Evolutionary conservation across 192 early-diverging fungal species (phyloP), one percentile per base, ranked within the genome.

Genomic region (Dimargaris cristalligena): DNA sequence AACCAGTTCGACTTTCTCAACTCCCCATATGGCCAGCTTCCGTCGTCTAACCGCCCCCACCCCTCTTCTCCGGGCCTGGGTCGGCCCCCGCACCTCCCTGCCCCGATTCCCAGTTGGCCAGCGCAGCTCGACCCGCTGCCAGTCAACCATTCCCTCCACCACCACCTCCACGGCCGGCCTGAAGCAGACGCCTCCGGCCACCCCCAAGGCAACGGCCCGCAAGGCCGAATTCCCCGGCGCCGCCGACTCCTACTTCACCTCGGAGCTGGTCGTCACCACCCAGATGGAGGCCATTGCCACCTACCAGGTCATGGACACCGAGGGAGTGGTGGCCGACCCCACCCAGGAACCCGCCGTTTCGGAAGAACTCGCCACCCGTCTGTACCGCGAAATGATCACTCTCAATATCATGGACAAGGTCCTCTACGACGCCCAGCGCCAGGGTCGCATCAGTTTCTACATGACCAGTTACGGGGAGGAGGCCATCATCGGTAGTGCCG

Each of bases 391-490:
- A 59, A 98, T 98, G 90, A 59, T 95, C 49, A 82, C 77, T 0
- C 74, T 98, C 44, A 89, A 93, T 61, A 76, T 78, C 41, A 91
- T 98, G 91, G 95, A 98, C 68, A 60, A 86, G 66, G 84, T 98
- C 51, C 68, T 98, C 64, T 98, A 96, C 73, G 95, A 98, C 64
- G 92, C 95, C 23, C 95, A 98, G 71, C 80, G 95, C 11, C 95
- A 98, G 71, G 95, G 95, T 14, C 83, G 95, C 54, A 94, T 99
- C 58, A 89, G 86, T 56, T 99, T 99, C 58, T 99, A 99, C 74
- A 95, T 99, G 93, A 99, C 95, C 22, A 87, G 83, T 71, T 93
- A 92, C 75, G 95, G 95, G 45, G 95, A 99, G 74, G 95, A 99
- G 68, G 95, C 92, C 23, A 83, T 87, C 26, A 82, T 99, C 55